Conservation (phyloP, 2,329 filamentous ascomycete species). For the Helotiales sp. region DNA sequence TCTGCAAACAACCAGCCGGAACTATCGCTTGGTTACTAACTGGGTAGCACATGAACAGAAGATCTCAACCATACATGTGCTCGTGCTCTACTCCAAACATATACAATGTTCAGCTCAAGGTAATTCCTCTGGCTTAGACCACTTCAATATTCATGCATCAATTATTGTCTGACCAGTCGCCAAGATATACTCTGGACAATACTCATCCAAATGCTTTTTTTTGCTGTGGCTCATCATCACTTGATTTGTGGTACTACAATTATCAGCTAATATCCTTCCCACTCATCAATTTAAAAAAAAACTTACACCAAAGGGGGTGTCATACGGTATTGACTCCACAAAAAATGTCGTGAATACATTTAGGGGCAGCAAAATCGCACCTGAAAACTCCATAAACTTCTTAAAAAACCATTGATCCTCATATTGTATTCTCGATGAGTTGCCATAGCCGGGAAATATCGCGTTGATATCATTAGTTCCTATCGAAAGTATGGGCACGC, state of each 20-base stretch:
- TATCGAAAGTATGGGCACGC: background rate
- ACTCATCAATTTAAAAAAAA: background rate
- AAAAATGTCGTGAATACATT: conserved; percentile 25
- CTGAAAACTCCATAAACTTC: conserved; percentile 18
- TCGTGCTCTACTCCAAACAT: background rate
- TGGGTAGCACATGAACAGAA: background rate
- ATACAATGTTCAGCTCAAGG: background rate
- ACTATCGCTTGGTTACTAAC: too few species aligned
- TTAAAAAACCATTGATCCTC: conserved; percentile 29
- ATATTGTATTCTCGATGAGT: conserved; percentile 5
- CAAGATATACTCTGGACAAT: conserved; percentile 1
- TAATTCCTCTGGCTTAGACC: background rate
- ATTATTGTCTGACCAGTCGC: background rate
- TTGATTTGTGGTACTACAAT: background rate
- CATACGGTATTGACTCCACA: conserved; percentile 25
- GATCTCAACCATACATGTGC: background rate
- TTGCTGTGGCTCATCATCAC: background rate
- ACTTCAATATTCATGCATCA: background rate
- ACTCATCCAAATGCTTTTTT: background rate
- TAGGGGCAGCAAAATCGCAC: conserved; percentile 25
- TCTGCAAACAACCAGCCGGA: too few species aligned
- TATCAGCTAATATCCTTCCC: background rate
- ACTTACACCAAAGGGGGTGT: conserved; percentile 22
- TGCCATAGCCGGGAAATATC: background rate
- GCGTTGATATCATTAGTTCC: background rate